These are phyloP conservation scores for Vigna angularis DNA, from an alignment of 306 rosid species.

Conservation along the genomic window DNA sequence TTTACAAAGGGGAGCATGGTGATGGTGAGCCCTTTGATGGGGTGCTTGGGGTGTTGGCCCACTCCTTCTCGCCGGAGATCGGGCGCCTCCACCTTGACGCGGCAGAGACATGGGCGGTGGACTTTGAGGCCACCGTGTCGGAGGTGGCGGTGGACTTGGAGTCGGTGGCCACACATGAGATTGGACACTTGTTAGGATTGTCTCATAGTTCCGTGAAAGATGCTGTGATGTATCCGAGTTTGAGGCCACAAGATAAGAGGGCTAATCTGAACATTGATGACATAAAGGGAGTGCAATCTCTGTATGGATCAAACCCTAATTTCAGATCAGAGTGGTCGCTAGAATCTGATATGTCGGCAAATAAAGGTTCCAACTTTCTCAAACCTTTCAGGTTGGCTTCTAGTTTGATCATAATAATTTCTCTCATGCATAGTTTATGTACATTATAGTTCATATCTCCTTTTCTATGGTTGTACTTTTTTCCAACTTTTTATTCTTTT, in stretches of 20 bases:
- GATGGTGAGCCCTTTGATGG: constrained; percentile 91
- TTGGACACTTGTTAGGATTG: constrained; percentile 84
- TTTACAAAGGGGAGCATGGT: constrained; percentile 78
- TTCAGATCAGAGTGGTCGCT: constrained; percentile 49
- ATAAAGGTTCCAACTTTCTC: constrained; percentile 38
- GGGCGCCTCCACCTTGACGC: constrained; percentile 88
- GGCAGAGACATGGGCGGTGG: constrained; percentile 85
- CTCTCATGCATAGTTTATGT: constrained; percentile 31
- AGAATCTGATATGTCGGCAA: constrained; percentile 66
- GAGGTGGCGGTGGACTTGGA: constrained; percentile 79
- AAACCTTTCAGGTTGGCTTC: constrained; percentile 25
- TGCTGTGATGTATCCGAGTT: constrained; percentile 84
- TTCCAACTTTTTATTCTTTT: not conserved
- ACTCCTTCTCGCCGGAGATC: constrained; percentile 79
- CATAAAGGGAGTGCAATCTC: constrained; percentile 74
- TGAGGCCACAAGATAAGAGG: constrained; percentile 75
- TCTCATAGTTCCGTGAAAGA: constrained; percentile 72
- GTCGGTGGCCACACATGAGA: constrained; percentile 87
- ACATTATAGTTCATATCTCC: not conserved
- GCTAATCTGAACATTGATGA: constrained; percentile 69
- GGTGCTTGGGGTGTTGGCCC: constrained; percentile 79
- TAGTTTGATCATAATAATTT: constrained; percentile 16
- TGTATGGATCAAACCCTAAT: constrained; percentile 84
- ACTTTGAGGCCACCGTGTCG: constrained; percentile 57
- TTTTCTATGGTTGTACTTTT: not conserved